Percentiles rank a stretch among this genome's conserved stretches.
Conservation (phyloP, 441 rosid genomes). For the Pelargonium australe region DNA sequence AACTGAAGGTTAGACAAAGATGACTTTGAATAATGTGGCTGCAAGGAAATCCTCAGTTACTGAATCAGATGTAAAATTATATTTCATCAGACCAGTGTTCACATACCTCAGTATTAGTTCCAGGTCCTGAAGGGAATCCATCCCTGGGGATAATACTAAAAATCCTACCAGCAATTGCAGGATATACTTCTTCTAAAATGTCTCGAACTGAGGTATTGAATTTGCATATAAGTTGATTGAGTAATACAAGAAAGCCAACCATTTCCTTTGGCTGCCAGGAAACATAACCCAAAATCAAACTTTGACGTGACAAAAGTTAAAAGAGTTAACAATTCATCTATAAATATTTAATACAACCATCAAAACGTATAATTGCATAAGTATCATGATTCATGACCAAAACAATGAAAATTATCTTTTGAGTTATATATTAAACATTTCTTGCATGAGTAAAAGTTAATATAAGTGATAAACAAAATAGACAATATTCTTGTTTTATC, state of each 20-base stretch:
- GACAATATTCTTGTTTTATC: not conserved
- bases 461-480: not conserved
- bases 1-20: no score
- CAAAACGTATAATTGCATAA: not conserved
- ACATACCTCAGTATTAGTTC: slow-evolving; percentile 26
- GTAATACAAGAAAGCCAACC: slow-evolving; percentile 22
- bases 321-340: not conserved
- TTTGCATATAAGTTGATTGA: slow-evolving; percentile 29
- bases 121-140: slow-evolving; percentile 20
- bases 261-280: slow-evolving; percentile 25
- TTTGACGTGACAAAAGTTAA: not conserved
- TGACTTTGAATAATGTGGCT: not conserved
- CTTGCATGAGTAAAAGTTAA: not conserved
- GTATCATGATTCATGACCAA: not conserved
- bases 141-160: slow-evolving; percentile 20
- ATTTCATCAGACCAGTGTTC: not conserved
- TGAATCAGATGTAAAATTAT: not conserved
- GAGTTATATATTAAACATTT: not conserved
- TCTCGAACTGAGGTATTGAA: slow-evolving; percentile 20
- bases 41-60: not conserved
- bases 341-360: not conserved
- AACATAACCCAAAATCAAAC: slow-evolving; percentile 1
- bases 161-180: slow-evolving; percentile 25
- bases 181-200: slow-evolving; percentile 24
- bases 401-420: not conserved